These are phyloP conservation scores for Teratosphaeriaceae sp. DNA, from an alignment of 2,329 filamentous ascomycete species.

Conservation along the genomic window DNA sequence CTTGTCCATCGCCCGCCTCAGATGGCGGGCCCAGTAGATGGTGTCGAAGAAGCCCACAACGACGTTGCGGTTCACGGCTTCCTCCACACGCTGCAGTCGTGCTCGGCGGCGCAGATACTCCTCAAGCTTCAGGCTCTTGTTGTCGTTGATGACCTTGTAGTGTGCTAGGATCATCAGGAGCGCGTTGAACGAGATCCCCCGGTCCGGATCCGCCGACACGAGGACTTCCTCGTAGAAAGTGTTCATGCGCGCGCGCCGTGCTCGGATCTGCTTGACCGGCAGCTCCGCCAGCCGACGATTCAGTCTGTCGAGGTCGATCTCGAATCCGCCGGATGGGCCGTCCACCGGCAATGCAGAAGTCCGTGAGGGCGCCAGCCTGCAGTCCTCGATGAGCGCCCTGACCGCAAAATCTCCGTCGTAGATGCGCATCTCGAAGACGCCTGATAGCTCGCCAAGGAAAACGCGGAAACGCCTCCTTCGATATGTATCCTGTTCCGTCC, in stretches of 20 bases:
- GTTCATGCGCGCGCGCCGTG: conserved; percentile 73
- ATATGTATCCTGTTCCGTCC: conserved; percentile 82
- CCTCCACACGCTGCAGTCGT: conserved; percentile 85
- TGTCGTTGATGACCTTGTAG: conserved; percentile 98
- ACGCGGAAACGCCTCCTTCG: conserved; percentile 80
- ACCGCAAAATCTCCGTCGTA: conserved; percentile 90
- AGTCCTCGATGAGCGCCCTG: conserved; percentile 76
- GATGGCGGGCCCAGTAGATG: conserved; percentile 76
- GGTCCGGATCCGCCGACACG: conserved; percentile 82
- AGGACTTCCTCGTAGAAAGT: conserved; percentile 97
- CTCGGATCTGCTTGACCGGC: conserved; percentile 67
- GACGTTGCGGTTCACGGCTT: conserved; percentile 82
- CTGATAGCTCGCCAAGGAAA: conserved; percentile 84
- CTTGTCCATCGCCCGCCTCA: conserved; percentile 66
- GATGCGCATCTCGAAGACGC: conserved; percentile 94
- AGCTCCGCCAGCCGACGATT: conserved; percentile 67
- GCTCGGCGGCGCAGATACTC: conserved; percentile 89
- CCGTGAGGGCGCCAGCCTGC: conserved; percentile 51
- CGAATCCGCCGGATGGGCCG: conserved; percentile 28
- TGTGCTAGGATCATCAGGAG: conserved; percentile 94
- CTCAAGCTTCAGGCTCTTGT: conserved; percentile 88
- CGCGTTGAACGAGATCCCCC: conserved; percentile 84
- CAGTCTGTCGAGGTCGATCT: conserved; percentile 67
- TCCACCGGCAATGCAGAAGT: conserved; percentile 44
- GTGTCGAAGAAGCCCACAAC: conserved; percentile 97